Conservation (phyloP, 768 basidiomycete genomes). For the Suillus spraguei region DNA sequence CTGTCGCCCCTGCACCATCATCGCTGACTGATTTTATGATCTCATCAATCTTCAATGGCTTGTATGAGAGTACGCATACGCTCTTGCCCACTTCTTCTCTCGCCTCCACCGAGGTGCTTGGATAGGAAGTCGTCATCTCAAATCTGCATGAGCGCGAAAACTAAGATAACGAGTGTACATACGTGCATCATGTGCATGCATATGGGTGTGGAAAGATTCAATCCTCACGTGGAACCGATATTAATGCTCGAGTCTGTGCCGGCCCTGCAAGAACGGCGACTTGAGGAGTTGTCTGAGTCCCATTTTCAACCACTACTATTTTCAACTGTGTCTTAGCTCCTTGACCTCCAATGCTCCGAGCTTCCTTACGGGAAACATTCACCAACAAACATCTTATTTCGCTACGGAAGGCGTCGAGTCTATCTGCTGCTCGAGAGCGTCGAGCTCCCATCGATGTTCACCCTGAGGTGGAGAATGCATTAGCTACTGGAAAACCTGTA, state of each 20-base stretch:
- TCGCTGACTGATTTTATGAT: constrained; percentile 67
- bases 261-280: neutral
- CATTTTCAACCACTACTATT: neutral
- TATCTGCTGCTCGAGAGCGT: constrained; percentile 4
- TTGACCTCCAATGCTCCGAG: neutral
- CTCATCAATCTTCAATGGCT: constrained; percentile 52
- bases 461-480: constrained; percentile 83
- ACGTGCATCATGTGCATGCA: no score
- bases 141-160: constrained; percentile 2
- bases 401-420: constrained; percentile 3
- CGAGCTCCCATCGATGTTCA: constrained; percentile 61
- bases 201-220: neutral
- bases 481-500: constrained; percentile 63
- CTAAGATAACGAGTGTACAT: neutral
- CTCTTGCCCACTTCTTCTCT: constrained; percentile 27
- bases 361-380: neutral
- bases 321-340: neutral
- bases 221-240: neutral
- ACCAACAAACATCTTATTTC: neutral
- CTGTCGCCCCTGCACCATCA: constrained; percentile 69
- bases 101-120: constrained; percentile 29
- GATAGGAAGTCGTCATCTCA: constrained; percentile 22
- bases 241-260: neutral
- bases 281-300: neutral
- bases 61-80: constrained; percentile 58